Percentiles rank a stretch among this genome's conserved stretches.
Conservation (phyloP, 2,329 filamentous ascomycete species). For the Colletotrichum sp. region DNA sequence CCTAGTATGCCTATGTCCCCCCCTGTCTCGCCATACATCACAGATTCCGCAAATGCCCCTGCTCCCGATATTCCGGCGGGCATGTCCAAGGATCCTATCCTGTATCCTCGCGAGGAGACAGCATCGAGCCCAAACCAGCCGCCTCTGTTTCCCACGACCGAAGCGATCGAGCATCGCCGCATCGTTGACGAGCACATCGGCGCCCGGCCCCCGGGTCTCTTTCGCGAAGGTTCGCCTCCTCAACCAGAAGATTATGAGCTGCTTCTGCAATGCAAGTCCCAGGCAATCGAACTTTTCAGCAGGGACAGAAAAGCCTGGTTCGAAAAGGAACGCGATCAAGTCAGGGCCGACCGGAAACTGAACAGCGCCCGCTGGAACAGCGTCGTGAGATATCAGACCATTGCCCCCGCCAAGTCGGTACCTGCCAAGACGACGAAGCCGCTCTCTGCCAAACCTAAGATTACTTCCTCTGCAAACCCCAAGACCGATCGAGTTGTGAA, state of each 20-base stretch:
- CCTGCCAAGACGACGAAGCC: conserved; percentile 24
- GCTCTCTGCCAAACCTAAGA: conserved; percentile 11
- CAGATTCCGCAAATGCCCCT: conserved; percentile 40
- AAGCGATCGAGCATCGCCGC: conserved; percentile 46
- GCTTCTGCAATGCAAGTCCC: conserved; percentile 56
- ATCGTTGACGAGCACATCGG: conserved; percentile 58
- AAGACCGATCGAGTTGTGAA: conserved; percentile 40
- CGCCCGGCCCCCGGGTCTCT: conserved; percentile 46
- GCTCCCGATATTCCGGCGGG: conserved; percentile 33
- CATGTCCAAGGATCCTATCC: conserved; percentile 58
- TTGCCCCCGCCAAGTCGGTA: conserved; percentile 48
- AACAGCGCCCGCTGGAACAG: conserved; percentile 32
- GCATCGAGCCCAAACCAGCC: conserved; percentile 46
- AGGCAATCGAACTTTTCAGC: conserved; percentile 52
- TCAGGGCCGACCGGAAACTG: conserved; percentile 53
- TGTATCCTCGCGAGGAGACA: conserved; percentile 57
- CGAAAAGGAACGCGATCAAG: conserved; percentile 53
- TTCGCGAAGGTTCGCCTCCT: conserved; percentile 51
- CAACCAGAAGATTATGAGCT: conserved; percentile 59
- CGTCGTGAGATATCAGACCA: conserved; percentile 36
- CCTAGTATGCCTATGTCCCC: conserved; percentile 56
- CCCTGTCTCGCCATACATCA: conserved; percentile 58
- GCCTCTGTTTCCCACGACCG: conserved; percentile 53
- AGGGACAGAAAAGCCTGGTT: conserved; percentile 54
- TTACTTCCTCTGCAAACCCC: conserved; percentile 24